Percentiles rank a stretch among this genome's conserved stretches.
phyloP scores from a whole-genome alignment of 2,329 filamentous ascomycete species.

The Cryphonectria japonica region DNA sequence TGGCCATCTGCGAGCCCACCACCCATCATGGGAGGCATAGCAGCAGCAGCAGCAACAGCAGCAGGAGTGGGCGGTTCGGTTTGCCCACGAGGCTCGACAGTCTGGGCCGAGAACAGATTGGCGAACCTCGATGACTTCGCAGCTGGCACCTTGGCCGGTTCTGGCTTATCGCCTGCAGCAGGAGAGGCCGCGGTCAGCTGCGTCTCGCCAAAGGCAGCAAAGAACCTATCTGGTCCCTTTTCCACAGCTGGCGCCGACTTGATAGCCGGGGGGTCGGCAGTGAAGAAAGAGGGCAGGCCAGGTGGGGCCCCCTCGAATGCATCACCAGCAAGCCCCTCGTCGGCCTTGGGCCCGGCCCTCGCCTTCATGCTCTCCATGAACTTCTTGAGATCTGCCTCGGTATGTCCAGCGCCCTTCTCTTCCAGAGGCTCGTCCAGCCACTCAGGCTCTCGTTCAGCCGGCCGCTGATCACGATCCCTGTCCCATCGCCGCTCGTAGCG shows the following conservation, averaged over 20 bases:
- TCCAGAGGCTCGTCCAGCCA: conserved; percentile 81
- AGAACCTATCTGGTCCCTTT: conserved; percentile 76
- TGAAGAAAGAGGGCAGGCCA: conserved; percentile 34
- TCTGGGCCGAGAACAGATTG: conserved; percentile 72
- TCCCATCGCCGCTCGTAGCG: conserved; percentile 58
- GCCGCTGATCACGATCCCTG: conserved; percentile 56
- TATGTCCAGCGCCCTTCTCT: conserved; percentile 72
- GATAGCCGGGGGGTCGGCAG: conserved; percentile 43
- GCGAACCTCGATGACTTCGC: conserved; percentile 83
- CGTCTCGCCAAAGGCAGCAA: conserved; percentile 58
- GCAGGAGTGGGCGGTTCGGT: conserved; percentile 52
- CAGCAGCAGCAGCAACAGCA: conserved; percentile 42
- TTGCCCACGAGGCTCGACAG: conserved; percentile 49
- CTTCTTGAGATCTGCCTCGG: conserved; percentile 88
- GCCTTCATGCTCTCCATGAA: conserved; percentile 93
- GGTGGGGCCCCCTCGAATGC: background rate
- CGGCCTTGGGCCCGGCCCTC: conserved; percentile 44
- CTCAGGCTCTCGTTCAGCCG: conserved; percentile 78
- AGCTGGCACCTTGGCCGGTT: conserved; percentile 59
- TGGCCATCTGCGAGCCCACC: conserved; percentile 22
- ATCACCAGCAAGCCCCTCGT: conserved; percentile 38
- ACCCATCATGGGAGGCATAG: conserved; percentile 30
- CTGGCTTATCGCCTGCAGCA: conserved; percentile 45
- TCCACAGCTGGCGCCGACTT: conserved; percentile 68
- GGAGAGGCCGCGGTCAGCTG: conserved; percentile 28